Conservation (phyloP, 2,329 filamentous ascomycete species). For the Epichloe gansuensis region DNA sequence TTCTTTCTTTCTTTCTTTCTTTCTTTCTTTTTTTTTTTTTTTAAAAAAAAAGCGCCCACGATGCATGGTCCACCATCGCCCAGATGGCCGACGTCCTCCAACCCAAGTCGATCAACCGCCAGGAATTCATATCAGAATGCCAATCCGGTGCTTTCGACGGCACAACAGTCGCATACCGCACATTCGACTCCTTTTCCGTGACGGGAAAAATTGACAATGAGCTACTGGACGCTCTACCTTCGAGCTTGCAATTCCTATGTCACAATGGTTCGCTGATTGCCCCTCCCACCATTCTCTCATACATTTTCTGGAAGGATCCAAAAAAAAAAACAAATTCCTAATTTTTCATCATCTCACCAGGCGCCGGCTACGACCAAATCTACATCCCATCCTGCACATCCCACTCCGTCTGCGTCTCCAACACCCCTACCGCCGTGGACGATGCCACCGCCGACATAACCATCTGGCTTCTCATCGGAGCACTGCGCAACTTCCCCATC, state of each 20-base stretch:
- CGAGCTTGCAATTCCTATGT: constrained; percentile 42
- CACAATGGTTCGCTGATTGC: constrained; percentile 38
- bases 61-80: constrained; percentile 49
- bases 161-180: constrained; percentile 54
- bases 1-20: background rate
- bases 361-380: constrained; percentile 77
- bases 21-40: no score
- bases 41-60: constrained; percentile 39
- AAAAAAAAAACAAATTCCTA: background rate
- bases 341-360: constrained; percentile 21
- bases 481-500: constrained; percentile 59
- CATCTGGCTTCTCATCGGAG: constrained; percentile 71
- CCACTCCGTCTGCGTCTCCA: constrained; percentile 57
- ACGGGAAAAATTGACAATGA: constrained; percentile 62
- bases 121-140: constrained; percentile 58
- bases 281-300: background rate
- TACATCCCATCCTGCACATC: constrained; percentile 59
- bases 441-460: constrained; percentile 72
- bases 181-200: constrained; percentile 48
- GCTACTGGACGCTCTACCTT: constrained; percentile 45
- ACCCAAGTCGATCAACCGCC: constrained; percentile 47
- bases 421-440: constrained; percentile 69
- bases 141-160: constrained; percentile 52
- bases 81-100: constrained; percentile 51
- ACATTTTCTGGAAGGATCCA: background rate